Evolutionary conservation across 495 filamentous ascomycete species (phyloP).

Genomic region (Trichoderma asperelloides): DNA sequence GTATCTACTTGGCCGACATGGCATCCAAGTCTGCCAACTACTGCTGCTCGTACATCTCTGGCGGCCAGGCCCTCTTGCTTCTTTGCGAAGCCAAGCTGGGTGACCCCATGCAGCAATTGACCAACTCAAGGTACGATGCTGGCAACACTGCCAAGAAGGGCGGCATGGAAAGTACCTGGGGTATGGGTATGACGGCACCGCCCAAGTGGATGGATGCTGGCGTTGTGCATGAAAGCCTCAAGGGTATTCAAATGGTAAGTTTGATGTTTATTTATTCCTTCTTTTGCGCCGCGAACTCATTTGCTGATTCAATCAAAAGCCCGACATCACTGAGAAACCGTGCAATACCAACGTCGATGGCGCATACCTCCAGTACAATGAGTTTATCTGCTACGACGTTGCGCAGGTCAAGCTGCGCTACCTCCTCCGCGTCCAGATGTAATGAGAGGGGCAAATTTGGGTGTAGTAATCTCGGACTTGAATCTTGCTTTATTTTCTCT

Average conservation of each 20-base stretch:
- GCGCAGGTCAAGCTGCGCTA: slow-evolving; percentile 72
- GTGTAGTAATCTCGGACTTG: not conserved
- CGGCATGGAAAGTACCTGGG: slow-evolving; percentile 56
- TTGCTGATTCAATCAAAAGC: slow-evolving; percentile 21
- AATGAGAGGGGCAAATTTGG: not conserved
- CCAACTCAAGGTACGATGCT: slow-evolving; percentile 46
- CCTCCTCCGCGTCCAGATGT: slow-evolving; percentile 57
- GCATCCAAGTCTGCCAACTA: slow-evolving; percentile 67
- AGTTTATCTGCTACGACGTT: slow-evolving; percentile 75
- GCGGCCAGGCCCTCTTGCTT: slow-evolving; percentile 47
- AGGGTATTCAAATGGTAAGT: slow-evolving; percentile 56
- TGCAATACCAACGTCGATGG: slow-evolving; percentile 25
- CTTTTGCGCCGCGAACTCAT: not conserved
- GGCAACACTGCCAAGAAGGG: slow-evolving; percentile 49
- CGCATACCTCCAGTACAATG: slow-evolving; percentile 47
- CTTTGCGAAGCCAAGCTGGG: slow-evolving; percentile 78
- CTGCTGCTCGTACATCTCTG: slow-evolving; percentile 43
- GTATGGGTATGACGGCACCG: slow-evolving; percentile 52
- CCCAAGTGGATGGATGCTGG: slow-evolving; percentile 67
- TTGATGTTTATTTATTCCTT: not conserved
- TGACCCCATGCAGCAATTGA: slow-evolving; percentile 54
- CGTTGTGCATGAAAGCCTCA: slow-evolving; percentile 49
- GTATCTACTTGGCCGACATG: slow-evolving; percentile 85
- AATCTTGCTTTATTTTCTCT: not conserved
- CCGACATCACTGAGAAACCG: slow-evolving; percentile 33